Base-by-base conservation (phyloP, 345 rosid species). In the Salix brachista region DNA sequence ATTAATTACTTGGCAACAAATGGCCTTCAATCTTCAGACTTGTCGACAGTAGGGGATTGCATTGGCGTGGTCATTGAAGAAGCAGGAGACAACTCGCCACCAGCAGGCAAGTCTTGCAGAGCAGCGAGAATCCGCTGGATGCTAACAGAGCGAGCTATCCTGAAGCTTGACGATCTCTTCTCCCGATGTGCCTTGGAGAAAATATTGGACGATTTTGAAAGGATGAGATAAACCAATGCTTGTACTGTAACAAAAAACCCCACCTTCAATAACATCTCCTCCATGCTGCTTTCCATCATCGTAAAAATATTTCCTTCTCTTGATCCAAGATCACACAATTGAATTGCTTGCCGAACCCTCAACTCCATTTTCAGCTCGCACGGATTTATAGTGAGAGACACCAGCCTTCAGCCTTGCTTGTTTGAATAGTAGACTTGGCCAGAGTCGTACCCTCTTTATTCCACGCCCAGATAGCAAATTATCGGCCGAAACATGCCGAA, bases 151-250 rank as follows among this genome's bases (percentile, higher is more conserved):
- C 87, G 87, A 17, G 88, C 85, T 3, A 84, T 82, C 32, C 64
- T 83, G 86, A 89, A 87, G 82, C 91, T 87, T 54, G 70, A 48
- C 14, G 84, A 69, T 76, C 84, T 72, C 48, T 64, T 66, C 32
- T 75, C 74, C 46, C 46, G 12, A 60, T 66, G 13, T 23, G 26
- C 72, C 61, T 81, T 81, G 50, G 94, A 87, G 90, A 92, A 90
- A 52, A 89, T 65, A 67, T 83, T 85, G 13, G 94, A 90, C 1
- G 94, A 90, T 36, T 83, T 85, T 4, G 91, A 78, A 23, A 90
- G 90, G 16, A 92, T 88, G 65, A 90, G 80, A 77, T 89, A 92
- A 17, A 91, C 90, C 78, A 92, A 77, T 4, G 82, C 89, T 82
- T 90, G 97, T 8, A 90, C 88, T 58, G 88, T 19, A 39, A 77